These are phyloP conservation scores for Austroboletus novae-zelandiae DNA, from an alignment of 1,284 basidiomycete species.

Conservation along the genomic window DNA sequence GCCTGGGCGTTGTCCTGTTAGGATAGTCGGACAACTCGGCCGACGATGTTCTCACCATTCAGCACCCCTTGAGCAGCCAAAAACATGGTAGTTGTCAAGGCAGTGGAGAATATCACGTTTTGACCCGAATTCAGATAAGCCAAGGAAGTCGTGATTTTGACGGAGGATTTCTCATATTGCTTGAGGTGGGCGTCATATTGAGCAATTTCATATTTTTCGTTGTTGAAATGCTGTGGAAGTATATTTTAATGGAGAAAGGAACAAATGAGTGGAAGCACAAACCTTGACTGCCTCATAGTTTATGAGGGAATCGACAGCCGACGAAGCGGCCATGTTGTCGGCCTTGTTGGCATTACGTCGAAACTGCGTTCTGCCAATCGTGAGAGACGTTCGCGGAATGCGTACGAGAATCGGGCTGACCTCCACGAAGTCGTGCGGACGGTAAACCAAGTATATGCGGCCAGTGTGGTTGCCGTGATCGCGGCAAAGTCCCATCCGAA, in stretches of 20 bases:
- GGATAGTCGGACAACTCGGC: not conserved
- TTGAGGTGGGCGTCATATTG: slow-evolving; percentile 91
- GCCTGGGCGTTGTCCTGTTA: slow-evolving; percentile 45
- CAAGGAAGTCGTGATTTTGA: slow-evolving; percentile 94
- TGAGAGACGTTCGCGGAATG: not conserved
- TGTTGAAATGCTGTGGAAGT: slow-evolving; percentile 85
- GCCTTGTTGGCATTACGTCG: slow-evolving; percentile 94
- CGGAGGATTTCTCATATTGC: slow-evolving; percentile 86
- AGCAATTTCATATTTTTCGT: slow-evolving; percentile 86
- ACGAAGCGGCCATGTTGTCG: slow-evolving; percentile 93
- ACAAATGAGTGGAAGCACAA: not conserved
- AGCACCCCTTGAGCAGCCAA: slow-evolving; percentile 93
- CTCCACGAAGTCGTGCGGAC: slow-evolving; percentile 95
- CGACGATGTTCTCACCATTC: slow-evolving; percentile 54
- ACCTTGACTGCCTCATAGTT: slow-evolving; percentile 99
- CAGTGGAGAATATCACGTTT: slow-evolving; percentile 92
- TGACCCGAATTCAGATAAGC: slow-evolving; percentile 96
- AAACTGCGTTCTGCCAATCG: slow-evolving; percentile 76
- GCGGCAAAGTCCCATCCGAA: slow-evolving; percentile 97
- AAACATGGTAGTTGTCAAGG: slow-evolving; percentile 94
- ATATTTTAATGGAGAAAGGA: not conserved
- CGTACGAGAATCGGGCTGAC: slow-evolving; percentile 38
- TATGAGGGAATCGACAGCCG: slow-evolving; percentile 93
- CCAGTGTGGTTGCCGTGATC: slow-evolving; percentile 84
- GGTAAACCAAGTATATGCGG: slow-evolving; percentile 96